These are phyloP conservation scores for Wakefieldia striispora DNA, from an alignment of 768 basidiomycete genomes.

Conservation along the genomic window DNA sequence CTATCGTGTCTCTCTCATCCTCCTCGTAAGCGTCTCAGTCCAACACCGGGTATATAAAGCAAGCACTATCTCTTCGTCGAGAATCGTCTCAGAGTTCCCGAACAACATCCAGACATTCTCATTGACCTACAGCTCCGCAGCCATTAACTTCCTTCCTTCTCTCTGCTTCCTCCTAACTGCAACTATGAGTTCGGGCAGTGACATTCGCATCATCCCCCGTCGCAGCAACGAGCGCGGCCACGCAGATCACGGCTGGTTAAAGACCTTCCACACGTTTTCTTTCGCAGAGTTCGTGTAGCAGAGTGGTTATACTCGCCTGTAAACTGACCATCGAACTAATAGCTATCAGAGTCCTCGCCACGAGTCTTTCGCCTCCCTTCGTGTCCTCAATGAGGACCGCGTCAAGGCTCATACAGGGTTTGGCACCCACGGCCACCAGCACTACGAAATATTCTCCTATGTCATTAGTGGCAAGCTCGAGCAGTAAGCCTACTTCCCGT, in stretches of 20 bases:
- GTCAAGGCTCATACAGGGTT: constrained; percentile 77
- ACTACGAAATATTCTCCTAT: constrained; percentile 93
- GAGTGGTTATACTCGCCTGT: constrained; percentile 17
- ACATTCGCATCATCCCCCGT: constrained; percentile 46
- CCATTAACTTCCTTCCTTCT: neutral
- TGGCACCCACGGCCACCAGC: constrained; percentile 77
- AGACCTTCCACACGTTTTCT: constrained; percentile 83
- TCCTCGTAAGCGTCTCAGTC: neutral
- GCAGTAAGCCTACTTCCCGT: constrained; percentile 56
- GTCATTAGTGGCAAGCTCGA: constrained; percentile 75
- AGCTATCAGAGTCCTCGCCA: constrained; percentile 63
- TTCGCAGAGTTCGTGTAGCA: constrained; percentile 55
- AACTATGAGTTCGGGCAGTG: constrained; percentile 14
- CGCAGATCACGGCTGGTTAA: constrained; percentile 83
- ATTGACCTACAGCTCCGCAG: neutral
- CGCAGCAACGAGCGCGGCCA: constrained; percentile 64
- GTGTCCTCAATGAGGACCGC: constrained; percentile 94
- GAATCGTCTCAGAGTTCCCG: neutral
- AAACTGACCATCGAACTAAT: neutral
- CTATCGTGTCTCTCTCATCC: constrained; percentile 10
- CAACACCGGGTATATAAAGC: constrained; percentile 19
- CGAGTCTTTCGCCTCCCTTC: constrained; percentile 66
- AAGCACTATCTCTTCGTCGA: neutral
- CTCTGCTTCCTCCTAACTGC: neutral
- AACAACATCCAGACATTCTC: neutral